Evolutionary conservation across 495 filamentous ascomycete genomes (phyloP), one percentile per base, ranked within the genome.

Genomic region (Ramalina intermedia): DNA sequence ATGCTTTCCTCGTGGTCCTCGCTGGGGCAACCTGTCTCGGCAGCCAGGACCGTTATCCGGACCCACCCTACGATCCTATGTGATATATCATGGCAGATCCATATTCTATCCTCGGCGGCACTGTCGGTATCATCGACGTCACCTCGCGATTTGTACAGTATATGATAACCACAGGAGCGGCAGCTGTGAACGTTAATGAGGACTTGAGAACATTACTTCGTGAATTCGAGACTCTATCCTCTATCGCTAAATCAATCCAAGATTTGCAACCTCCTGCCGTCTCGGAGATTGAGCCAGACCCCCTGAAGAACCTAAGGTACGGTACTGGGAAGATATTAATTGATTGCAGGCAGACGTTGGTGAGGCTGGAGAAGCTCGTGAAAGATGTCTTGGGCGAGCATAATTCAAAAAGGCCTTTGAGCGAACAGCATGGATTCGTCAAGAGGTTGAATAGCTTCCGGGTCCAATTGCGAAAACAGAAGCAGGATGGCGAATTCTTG

Each of bases 81-180:
- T 52, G 41, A 26, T n/a, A 41, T 21, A 48, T 40, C 18, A 55
- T 55, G 52, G 49, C 52, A 43, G 57, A 59, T 52, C 55, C 55
- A 7, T 57, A 57, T 36, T 59, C 57, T 9, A 47, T 57, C 35
- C n/a, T 54, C 47, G 46, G 42, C n/a, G 55, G 53, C n/a, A 46
- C 53, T 16, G 49, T 43, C 24, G 42, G 53, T 23, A 4, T 56
- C 17, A 40, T 46, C 16, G 56, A 58, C 43, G 54, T 58, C 18
- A 53, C 46, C 35, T 40, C 46, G 16, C 53, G 56, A 9, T 36
- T 58, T 26, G 43, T 40, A 12, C 41, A 39, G 23, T 58, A 38
- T 33, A 37, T 58, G 3, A 49, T 53, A 33, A 39, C 5, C 3
- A 39, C 37, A 18, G 14, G 14, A n/a, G 14, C 37, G 37, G 37